Base-by-base conservation (phyloP, 495 filamentous ascomycete genomes). In the Paragyromitra xinjiangensis region DNA sequence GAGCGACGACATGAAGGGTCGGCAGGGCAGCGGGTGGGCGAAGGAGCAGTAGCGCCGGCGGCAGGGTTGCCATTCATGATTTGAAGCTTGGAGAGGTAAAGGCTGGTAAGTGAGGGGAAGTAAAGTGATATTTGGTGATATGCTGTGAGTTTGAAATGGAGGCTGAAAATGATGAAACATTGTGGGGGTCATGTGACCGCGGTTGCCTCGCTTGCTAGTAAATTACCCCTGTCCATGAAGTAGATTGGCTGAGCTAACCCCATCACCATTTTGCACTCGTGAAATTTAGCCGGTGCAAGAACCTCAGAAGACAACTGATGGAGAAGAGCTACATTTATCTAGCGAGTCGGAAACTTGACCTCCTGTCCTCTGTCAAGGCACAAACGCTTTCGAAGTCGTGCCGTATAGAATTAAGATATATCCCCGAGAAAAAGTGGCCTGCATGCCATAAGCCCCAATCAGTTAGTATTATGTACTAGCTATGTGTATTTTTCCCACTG, bases 101-200 rank as follows among this genome's bases (percentile, higher is more conserved):
- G 39, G 48, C 59, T 16, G 53, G 55, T 55, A 29, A 42, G 29
- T 39, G 69, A 62, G 74, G 59, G 48, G 74, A 65, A 73, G 69
- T 73, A 66, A 24, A 72, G 51, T 59, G 51, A 77, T 64, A 77
- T 77, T 48, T 73, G 39, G 74, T 64, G 73, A 77, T 65, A 73
- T 45, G 48, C 50, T 55, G 40, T 72, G 69, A 73, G 51, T 77
- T 71, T 77, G 50, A 61, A 61, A 48, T 66, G 34, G 74, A 77
- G 74, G 74, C 74, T 77, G 74, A 77, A 56, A 77, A 73, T 44
- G 69, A 73, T 66, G 69, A 77, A 77, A 77, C 74, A 73, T 61
- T 61, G 68, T 34, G 61, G 24, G 61, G 56, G 50, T 64, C 73
- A 65, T 64, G 74, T 77, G 74, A 73, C 37, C 69, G 74, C 74